Base-by-base conservation (phyloP, 768 basidiomycete species). In the Lactarius sanguifluus region DNA sequence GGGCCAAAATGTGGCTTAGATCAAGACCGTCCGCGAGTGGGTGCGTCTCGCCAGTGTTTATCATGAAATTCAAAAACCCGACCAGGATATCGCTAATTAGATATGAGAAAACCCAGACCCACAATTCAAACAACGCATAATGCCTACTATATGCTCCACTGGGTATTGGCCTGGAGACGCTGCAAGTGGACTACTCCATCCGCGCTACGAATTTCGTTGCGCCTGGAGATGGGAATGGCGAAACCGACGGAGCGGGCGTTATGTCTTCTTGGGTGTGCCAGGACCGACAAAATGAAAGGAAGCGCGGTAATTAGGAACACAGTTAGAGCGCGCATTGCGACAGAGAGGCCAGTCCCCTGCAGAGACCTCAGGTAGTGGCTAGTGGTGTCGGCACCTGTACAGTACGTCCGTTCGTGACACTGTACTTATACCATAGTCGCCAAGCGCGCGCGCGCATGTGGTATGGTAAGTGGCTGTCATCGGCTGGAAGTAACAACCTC, bases 41-140 rank as follows among this genome's bases (percentile, higher is more conserved):
- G 23, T 64, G 66, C 7, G 1, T 16, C 12, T 30, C 23, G 32
- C 66, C 66, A n/a, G 66, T 67, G 57, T 67, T 67, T 18, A 2
- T 32, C 63, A 28, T 20, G 45, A 34, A 64, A 7, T 36, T 36
- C 30, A 25, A 34, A 43, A 59, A 40, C 18, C 66, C 57, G n/a
- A 3, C 16, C 3, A 36, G 57, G 41, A 64, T 43, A 5, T 50
- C 58, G 20, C 66, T 67, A 30, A 34, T 38, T 6, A 57, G 9
- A 16, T 9, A 40, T 41, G 10, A 36, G 36, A 25, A 15, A 23
- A 32, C 7, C 16, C 23, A 13, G 32, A 38, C 16, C 12, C 18
- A 9, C 32, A 2, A 56, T 32, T 1, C 55, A 30, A 34, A 30
- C 30, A 56, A 25, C 43, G 30, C 30, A 30, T 30, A 30, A 30